A percentile compares a stretch with the other conserved stretches of the same genome.
Conservation (phyloP, 164 flowering plant species). For the Chimonanthus praecox region DNA sequence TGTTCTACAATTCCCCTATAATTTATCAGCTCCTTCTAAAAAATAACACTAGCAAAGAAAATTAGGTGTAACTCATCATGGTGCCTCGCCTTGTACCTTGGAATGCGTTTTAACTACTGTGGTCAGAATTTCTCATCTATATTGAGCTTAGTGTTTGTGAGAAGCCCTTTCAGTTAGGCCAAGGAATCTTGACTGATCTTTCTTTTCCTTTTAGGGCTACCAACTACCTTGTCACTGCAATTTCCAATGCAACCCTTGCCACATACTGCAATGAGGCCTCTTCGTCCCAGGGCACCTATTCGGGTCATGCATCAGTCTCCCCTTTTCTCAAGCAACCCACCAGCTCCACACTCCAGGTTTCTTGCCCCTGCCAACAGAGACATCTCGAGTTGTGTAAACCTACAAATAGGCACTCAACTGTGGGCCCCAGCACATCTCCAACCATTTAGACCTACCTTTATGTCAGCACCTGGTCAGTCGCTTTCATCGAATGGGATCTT, state of each 20-base stretch:
- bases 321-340: constrained; percentile 22
- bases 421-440: constrained; percentile 57
- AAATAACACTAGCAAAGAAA: too few species aligned
- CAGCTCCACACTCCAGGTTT: constrained; percentile 7
- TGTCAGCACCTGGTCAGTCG: constrained; percentile 10
- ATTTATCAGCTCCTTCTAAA: too few species aligned
- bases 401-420: constrained; percentile 28
- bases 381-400: constrained; percentile 22
- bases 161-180: not conserved
- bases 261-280: constrained; percentile 2
- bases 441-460: constrained; percentile 29
- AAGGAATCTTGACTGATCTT: not conserved
- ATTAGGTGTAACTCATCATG: too few species aligned
- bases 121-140: too few species aligned
- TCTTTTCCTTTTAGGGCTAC: not conserved
- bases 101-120: too few species aligned
- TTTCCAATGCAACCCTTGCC: not conserved
- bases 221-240: not conserved
- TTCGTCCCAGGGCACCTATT: constrained; percentile 9
- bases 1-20: too few species aligned
- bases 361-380: constrained; percentile 11
- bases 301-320: constrained; percentile 26
- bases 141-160: not conserved
- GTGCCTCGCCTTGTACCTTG: too few species aligned
- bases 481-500: constrained; percentile 15